phyloP scores from a whole-genome alignment of 176 grass and related monocot species.

The Miscanthus lutarioriparius region DNA sequence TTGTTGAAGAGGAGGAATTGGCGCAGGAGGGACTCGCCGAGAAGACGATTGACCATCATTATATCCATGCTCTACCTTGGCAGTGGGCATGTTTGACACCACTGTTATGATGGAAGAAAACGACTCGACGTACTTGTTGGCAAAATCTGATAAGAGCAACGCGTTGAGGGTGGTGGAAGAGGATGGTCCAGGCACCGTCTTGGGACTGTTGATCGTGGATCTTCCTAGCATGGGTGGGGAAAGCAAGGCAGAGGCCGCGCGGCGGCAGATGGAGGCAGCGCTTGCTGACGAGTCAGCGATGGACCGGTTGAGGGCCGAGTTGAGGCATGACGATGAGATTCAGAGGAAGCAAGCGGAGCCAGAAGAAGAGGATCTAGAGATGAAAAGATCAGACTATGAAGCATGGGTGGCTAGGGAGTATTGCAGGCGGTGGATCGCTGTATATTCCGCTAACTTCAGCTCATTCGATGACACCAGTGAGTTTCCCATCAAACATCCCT shows the following conservation, averaged over 20 bases:
- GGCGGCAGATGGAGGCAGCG: neutral
- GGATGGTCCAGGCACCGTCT: neutral
- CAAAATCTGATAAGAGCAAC: too few relatives aligned
- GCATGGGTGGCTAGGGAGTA: neutral
- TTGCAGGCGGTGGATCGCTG: neutral
- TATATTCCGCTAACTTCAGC: neutral
- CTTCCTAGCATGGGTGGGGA: neutral
- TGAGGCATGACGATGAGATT: neutral
- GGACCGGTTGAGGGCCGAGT: neutral
- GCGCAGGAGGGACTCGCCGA: too few relatives aligned
- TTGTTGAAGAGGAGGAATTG: too few relatives aligned
- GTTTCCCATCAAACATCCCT: neutral
- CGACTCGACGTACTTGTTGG: too few relatives aligned
- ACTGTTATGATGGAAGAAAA: too few relatives aligned
- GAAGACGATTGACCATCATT: too few relatives aligned
- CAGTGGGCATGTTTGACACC: too few relatives aligned
- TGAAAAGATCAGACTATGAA: neutral
- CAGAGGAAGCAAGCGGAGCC: neutral
- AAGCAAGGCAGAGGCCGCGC: neutral
- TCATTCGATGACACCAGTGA: constrained; percentile 3
- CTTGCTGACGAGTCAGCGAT: neutral
- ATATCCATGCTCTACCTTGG: too few relatives aligned
- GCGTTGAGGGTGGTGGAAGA: too few relatives aligned
- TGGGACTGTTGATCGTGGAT: neutral
- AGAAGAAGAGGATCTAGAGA: neutral